Base-by-base conservation (phyloP, 805 yeast species). In the fission yeast (Schizosaccharomyces pombe) region DNA sequence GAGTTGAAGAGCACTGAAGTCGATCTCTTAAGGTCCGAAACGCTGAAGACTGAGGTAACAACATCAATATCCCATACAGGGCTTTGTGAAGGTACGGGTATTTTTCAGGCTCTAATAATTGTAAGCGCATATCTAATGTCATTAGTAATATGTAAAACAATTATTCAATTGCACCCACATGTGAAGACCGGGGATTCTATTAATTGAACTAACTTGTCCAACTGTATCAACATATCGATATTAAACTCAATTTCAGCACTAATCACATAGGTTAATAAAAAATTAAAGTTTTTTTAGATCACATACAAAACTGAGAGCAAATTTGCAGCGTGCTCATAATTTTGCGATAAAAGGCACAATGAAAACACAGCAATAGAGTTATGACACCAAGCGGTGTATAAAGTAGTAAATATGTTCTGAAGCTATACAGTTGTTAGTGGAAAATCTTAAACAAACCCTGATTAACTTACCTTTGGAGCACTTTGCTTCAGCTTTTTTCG, bases 151-250 rank as follows among this genome's bases (percentile, higher is more conserved):
- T 16, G n/a, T 12, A 9, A 28, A 31, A 12, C 24, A 19, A n/a
- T 12, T 2, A 6, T 30, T 11, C 28, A 11, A 16, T 29, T 37
- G n/a, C 19, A 55, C 59, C 12, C 47, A 57, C 61, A 58, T 5
- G 94, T 80, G 65, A 91, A 87, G 1, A 86, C 87, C 1, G 96
- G 97, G 1, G 94, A 81, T 65, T 91, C 98, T 14, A 91, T 70
- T 30, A 89, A 68, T 65, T 91, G 97, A 5, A 91, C 93, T 43
- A 91, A 70, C 30, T 86, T 75, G 67, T 91, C 98, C 53, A 91
- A 71, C 62, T 91, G 97, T 0, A 91, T 79, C 54, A 91, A 72
- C 39, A 85, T 74, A 57, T 78, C 81, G 40, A 86, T 79, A 0
- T 82, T 78, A 12, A 85, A 77, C 60, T 91, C 96, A 67, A 77